Conservation (phyloP, 805 yeast genomes). For the Kluyveromyces starmeri region DNA sequence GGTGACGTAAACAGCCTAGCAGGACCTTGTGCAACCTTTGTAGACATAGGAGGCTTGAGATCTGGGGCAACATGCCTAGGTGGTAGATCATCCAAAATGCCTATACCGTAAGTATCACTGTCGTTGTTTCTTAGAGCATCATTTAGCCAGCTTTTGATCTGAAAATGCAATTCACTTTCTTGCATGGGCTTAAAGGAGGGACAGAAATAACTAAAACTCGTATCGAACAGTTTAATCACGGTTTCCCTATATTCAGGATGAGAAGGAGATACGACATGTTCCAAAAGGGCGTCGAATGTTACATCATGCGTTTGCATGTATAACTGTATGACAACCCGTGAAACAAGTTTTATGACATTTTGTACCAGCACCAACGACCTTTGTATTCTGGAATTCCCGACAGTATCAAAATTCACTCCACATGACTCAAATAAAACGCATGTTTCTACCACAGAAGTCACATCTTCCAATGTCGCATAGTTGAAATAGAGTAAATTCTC, state of each 20-base stretch:
- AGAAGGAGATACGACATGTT: not conserved
- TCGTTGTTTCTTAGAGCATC: too few species aligned
- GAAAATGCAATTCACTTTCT: slow-evolving; percentile 3
- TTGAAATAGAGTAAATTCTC: slow-evolving; percentile 7
- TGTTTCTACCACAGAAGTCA: slow-evolving; percentile 4
- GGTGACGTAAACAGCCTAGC: not conserved
- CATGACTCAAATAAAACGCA: slow-evolving; percentile 2
- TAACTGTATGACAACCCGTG: not conserved
- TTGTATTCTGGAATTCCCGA: not conserved
- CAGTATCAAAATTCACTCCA: not conserved
- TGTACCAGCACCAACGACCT: slow-evolving; percentile 1
- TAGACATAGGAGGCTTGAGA: not conserved
- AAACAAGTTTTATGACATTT: not conserved
- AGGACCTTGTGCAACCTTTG: not conserved
- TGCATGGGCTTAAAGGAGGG: not conserved
- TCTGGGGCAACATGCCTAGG: not conserved
- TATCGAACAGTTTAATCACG: not conserved
- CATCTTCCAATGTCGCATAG: slow-evolving; percentile 3
- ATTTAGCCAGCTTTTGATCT: slow-evolving; percentile 1
- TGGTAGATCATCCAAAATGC: not conserved
- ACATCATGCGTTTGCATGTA: not conserved
- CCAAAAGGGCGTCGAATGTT: not conserved
- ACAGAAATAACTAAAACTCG: not conserved
- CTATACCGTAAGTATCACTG: too few species aligned
- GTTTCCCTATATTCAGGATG: not conserved